These are phyloP conservation scores for Melocanna baccifera DNA, from an alignment of 176 grass and related monocot species.

Conservation along the genomic window DNA sequence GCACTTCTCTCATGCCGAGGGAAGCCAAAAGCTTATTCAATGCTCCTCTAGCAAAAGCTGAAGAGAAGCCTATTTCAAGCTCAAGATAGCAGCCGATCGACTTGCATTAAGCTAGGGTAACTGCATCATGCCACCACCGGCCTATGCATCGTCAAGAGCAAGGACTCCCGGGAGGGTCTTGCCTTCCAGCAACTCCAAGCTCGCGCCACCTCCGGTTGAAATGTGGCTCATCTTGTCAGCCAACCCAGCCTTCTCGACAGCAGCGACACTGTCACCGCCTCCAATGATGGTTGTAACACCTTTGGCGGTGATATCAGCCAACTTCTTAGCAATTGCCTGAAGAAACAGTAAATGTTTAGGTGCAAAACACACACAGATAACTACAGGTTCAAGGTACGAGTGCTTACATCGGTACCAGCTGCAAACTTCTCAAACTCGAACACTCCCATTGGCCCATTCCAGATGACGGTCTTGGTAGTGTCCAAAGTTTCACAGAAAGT, in stretches of 20 bases:
- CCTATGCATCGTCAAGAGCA: constrained; percentile 72
- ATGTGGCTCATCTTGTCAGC: constrained; percentile 90
- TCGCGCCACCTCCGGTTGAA: constrained; percentile 74
- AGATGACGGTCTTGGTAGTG: too few species aligned
- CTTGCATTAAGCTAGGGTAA: not conserved
- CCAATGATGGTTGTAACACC: constrained; percentile 7
- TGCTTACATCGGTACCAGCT: too few species aligned
- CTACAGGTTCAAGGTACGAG: too few species aligned
- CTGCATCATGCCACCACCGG: not conserved
- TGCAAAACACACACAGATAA: too few species aligned
- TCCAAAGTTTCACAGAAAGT: too few species aligned
- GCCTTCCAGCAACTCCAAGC: constrained; percentile 76
- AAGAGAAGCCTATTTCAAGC: not conserved
- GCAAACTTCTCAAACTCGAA: too few species aligned
- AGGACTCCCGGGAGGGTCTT: constrained; percentile 75
- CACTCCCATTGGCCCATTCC: too few species aligned
- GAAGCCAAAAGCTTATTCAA: constrained; percentile 20
- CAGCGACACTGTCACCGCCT: constrained; percentile 78
- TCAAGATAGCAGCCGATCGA: not conserved
- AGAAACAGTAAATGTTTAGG: too few species aligned
- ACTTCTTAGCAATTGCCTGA: too few species aligned
- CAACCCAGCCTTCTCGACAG: constrained; percentile 75
- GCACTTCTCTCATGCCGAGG: not conserved
- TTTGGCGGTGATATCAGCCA: too few species aligned
- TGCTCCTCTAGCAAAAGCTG: constrained; percentile 16